Conservation (phyloP, 2,329 filamentous ascomycete genomes). For the Lasiodiplodia sp. region DNA sequence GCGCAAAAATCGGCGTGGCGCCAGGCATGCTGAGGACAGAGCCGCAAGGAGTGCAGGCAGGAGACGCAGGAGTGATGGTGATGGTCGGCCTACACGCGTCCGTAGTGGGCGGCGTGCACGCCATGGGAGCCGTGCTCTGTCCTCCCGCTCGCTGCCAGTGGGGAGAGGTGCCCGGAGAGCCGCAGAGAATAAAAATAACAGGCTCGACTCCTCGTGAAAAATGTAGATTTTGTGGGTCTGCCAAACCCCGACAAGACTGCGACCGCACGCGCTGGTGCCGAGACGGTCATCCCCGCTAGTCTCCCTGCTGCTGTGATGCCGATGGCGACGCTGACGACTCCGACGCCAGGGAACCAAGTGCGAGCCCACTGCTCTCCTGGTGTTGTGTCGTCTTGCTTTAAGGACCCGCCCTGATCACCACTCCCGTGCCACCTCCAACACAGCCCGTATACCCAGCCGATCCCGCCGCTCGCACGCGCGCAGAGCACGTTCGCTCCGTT, state of each 20-base stretch:
- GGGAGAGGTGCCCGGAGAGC: background rate
- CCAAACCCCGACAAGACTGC: constrained; percentile 19
- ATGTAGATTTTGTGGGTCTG: constrained; percentile 12
- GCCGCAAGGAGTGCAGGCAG: constrained; percentile 1
- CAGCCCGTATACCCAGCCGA: constrained; percentile 21
- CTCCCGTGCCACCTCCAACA: constrained; percentile 14
- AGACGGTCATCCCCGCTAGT: constrained; percentile 10
- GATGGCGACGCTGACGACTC: constrained; percentile 10
- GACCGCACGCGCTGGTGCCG: constrained; percentile 2
- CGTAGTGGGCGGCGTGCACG: background rate
- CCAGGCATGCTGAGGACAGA: background rate
- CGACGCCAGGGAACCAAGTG: constrained; percentile 8
- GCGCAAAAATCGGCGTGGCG: constrained; percentile 3
- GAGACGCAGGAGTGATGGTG: constrained; percentile 9
- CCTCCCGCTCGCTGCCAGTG: constrained; percentile 1
- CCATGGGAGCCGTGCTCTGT: constrained; percentile 21
- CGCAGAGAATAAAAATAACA: constrained; percentile 12
- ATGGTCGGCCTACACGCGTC: constrained; percentile 27
- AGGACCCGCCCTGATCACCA: constrained; percentile 29
- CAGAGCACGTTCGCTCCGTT: constrained; percentile 3
- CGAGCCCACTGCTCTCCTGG: background rate
- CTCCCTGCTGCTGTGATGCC: constrained; percentile 4
- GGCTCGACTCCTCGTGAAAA: background rate
- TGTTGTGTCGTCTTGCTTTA: constrained; percentile 22
- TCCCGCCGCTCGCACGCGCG: constrained; percentile 25